Base-by-base conservation (phyloP, 495 filamentous ascomycete species). In the Collariella sp. region DNA sequence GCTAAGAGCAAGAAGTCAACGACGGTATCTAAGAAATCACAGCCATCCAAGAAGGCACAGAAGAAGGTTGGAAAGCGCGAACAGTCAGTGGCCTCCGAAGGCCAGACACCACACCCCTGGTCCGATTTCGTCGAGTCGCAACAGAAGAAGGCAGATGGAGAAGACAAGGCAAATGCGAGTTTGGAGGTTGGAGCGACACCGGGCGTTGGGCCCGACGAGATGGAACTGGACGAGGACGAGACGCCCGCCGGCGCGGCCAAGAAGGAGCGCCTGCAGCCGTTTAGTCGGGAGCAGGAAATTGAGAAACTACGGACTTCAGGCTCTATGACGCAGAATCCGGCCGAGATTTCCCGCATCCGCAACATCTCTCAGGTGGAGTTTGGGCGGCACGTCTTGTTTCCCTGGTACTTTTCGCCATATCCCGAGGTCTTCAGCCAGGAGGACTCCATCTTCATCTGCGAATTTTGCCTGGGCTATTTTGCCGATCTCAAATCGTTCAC, bases 401-500 rank as follows among this genome's bases (percentile, higher is more conserved):
- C 93, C 9, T 98, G 93, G 93, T 98, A 98, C 66, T 97, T 97
- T 71, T 95, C 90, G 9, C 94, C 93, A 1, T 98, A 98, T 65
- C 93, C 93, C 0, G 83, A 89, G 64, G 76, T 83, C 6, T 96
- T 90, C 67, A 83, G 85, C 13, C 87, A 94, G 56, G 83, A 83
- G 55, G 91, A 96, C 52, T 72, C 89, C 48, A 84, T 97, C 59
- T 96, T 88, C 73, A 94, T 98, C 66, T 96, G 94, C 76, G 94
- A 97, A 65, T 96, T 96, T 72, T 98, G 93, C 64, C 81, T 98
- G 33, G 84, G 79, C 62, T 97, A 97, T 71, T 95, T 85, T 67
- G 88, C 85, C 59, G 82, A 86, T 61, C 69, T 80, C 35, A 85
- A 84, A 39, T 83, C 83, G 5, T 97, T 97, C 60, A 72, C 77